Conservation (phyloP, 2,329 filamentous ascomycete species). For the Xylariomycetidae sp. region DNA sequence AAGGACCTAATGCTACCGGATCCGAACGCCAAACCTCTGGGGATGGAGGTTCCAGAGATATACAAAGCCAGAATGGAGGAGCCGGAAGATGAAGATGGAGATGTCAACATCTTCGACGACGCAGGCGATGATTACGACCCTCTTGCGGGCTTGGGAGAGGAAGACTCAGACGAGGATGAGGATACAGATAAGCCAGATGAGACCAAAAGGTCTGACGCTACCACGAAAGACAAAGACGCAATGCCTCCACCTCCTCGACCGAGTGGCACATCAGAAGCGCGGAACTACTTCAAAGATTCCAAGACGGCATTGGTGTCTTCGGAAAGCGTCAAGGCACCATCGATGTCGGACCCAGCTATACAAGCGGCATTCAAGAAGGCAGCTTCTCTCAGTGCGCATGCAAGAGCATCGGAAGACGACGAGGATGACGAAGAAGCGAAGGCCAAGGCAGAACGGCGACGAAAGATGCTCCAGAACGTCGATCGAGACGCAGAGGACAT, state of each 20-base stretch:
- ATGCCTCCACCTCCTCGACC: conserved; percentile 44
- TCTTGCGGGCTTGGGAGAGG: conserved; percentile 49
- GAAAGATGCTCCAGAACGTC: conserved; percentile 65
- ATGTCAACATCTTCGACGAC: conserved; percentile 61
- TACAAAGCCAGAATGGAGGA: conserved; percentile 44
- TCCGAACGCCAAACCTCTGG: conserved; percentile 51
- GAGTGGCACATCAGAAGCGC: conserved; percentile 28
- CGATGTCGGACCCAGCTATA: conserved; percentile 68
- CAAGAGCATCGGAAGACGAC: conserved; percentile 31
- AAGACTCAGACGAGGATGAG: conserved; percentile 33
- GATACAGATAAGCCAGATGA: conserved; percentile 17
- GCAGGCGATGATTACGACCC: conserved; percentile 63
- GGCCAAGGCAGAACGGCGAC: conserved; percentile 61
- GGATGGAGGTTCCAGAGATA: conserved; percentile 60
- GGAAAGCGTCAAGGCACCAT: conserved; percentile 44
- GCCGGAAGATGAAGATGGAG: conserved; percentile 47
- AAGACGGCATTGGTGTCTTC: conserved; percentile 49
- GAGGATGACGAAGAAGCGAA: conserved; percentile 38
- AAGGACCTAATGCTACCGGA: conserved; percentile 44
- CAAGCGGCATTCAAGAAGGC: conserved; percentile 83
- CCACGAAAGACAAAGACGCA: conserved; percentile 18
- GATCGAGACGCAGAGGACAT: conserved; percentile 84
- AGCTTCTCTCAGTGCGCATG: conserved; percentile 53
- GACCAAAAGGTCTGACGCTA: conserved; percentile 13
- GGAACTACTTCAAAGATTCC: conserved; percentile 59